Evolutionary conservation across 495 filamentous ascomycete species (phyloP), one percentile per base, ranked within the genome.

Genomic region (Tuber magnatum): DNA sequence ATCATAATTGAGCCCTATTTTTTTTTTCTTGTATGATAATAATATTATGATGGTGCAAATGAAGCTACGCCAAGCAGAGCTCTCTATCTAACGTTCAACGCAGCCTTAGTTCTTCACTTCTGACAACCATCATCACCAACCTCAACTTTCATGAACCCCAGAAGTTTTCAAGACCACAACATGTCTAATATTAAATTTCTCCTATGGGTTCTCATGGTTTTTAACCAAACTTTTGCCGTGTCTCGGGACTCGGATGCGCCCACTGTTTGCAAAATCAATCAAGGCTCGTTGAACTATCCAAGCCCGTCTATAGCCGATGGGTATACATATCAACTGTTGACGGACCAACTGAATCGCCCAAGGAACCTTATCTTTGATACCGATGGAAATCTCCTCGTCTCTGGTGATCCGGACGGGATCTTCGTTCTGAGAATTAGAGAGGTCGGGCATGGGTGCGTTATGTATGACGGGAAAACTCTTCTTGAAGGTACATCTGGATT

Each of bases 281-380:
- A 20, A 18, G 56, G 10, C 56, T 65, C 56, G 6, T 72, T n/a
- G 72, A 20, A 40, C 39, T 77, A 75, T 41, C 75, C 65, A 72
- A 79, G 80, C 43, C 90, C 88, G 0, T 85, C 87, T 0, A 84
- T 90, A 7, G 88, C 86, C 2, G 73, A 83, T 42, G 91, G 89
- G 14, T 93, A 89, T 84, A 80, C 82, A 1, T 86, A 86, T 18
- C 84, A 86, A 48, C 84, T 92, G 14, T 83, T 92, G 12, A 88
- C 86, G 20, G 85, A 84, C 0, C 86, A 85, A 3, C 81, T 93
- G 39, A 78, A 77, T 0, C 82, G 75, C 8, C 91, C 91, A 18
- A 86, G 91, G 8, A 85, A 87, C 24, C 85, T 93, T 65, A 80
- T 87, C 1, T 87, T 93, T 75, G 91, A 93, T 79, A 78, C 61